Evolutionary conservation across 1,139 yeast species (phyloP).

Genomic region (Kodamaea alishanica): DNA sequence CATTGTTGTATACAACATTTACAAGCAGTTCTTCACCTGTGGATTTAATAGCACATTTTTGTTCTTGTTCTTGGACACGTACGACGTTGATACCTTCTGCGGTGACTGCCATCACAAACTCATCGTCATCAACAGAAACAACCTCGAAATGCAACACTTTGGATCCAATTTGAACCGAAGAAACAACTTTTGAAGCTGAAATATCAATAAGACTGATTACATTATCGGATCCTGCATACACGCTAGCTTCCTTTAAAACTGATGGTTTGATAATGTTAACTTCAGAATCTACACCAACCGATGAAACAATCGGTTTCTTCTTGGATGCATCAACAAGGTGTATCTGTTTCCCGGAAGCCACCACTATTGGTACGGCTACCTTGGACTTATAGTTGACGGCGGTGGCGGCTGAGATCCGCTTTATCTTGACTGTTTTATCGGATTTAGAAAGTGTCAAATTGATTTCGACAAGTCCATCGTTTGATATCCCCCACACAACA

Average conservation of each 20-base stretch:
- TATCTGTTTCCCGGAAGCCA: slow-evolving; percentile 7
- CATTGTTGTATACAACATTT: slow-evolving; percentile 11
- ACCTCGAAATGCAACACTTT: slow-evolving; percentile 1
- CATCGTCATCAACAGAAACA: slow-evolving; percentile 9
- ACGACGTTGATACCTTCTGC: slow-evolving; percentile 28
- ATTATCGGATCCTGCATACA: slow-evolving; percentile 5
- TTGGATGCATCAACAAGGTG: slow-evolving; percentile 14
- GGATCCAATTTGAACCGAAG: too few relatives aligned
- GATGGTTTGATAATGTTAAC: slow-evolving; percentile 8
- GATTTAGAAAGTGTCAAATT: too few relatives aligned
- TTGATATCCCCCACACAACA: slow-evolving; percentile 15
- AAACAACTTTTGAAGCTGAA: background rate
- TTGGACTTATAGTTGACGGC: slow-evolving; percentile 10
- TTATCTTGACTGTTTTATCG: slow-evolving; percentile 7
- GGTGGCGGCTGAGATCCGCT: slow-evolving; percentile 7
- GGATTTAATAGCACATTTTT: background rate
- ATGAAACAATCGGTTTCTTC: slow-evolving; percentile 8
- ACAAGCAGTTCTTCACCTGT: slow-evolving; percentile 3
- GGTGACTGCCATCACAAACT: slow-evolving; percentile 26
- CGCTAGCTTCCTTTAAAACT: slow-evolving; percentile 4
- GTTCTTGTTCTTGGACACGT: slow-evolving; percentile 1
- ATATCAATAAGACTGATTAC: slow-evolving; percentile 1
- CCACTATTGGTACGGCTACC: slow-evolving; percentile 9
- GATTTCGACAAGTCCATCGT: too few relatives aligned
- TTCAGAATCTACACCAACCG: too few relatives aligned